Conservation (phyloP, 371 early-diverging fungal species). For the Mortierella sp. region DNA sequence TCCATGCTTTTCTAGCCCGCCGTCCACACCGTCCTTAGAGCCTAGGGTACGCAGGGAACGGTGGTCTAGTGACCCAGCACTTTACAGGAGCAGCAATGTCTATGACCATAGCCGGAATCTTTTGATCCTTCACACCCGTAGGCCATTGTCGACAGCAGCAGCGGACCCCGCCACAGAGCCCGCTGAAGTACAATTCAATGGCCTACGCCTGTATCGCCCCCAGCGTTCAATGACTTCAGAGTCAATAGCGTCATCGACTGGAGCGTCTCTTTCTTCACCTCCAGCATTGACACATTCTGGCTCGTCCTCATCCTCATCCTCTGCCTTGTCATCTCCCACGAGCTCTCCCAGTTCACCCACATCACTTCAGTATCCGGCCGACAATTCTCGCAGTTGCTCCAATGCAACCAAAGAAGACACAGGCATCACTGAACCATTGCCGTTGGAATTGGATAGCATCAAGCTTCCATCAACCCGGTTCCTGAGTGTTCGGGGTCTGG, state of each 20-base stretch:
- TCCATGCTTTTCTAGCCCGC: slow-evolving; percentile 3
- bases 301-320: slow-evolving; percentile 21
- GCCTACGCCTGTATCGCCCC: slow-evolving; percentile 28
- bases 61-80: slow-evolving; percentile 39
- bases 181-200: neutral
- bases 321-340: slow-evolving; percentile 28
- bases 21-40: slow-evolving; percentile 8
- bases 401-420: slow-evolving; percentile 13
- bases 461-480: slow-evolving; percentile 26
- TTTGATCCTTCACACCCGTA: slow-evolving; percentile 45
- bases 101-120: slow-evolving; percentile 43
- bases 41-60: slow-evolving; percentile 20
- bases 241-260: slow-evolving; percentile 13
- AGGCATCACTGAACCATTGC: slow-evolving; percentile 14
- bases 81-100: slow-evolving; percentile 42
- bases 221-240: slow-evolving; percentile 15
- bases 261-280: slow-evolving; percentile 17
- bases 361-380: slow-evolving; percentile 10
- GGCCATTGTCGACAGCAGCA: slow-evolving; percentile 16
- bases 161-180: neutral
- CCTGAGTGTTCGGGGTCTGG: slow-evolving; percentile 45
- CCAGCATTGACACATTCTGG: slow-evolving; percentile 18
- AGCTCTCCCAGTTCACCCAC: slow-evolving; percentile 35
- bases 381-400: neutral
- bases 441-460: slow-evolving; percentile 20